Percentiles rank a stretch among this genome's conserved stretches.
Evolutionary conservation across 768 basidiomycete species (phyloP).

Genomic region (Wakefieldia striispora): DNA sequence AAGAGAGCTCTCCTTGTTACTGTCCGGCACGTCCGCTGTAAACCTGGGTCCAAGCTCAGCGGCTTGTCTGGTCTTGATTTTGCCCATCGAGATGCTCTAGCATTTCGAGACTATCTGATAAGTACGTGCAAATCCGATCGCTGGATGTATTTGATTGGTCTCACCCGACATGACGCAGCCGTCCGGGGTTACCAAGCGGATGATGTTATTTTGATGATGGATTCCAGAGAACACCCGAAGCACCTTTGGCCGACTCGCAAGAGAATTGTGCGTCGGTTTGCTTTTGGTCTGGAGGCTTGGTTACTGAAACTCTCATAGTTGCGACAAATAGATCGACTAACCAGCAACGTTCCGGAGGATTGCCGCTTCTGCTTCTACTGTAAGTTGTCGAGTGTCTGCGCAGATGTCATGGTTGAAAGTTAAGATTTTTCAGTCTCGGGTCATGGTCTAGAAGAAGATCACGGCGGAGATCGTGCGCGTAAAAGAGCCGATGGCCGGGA

Average conservation of each 20-base stretch:
- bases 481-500: slow-evolving; percentile 46
- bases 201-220: slow-evolving; percentile 44
- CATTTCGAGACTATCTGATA: slow-evolving; percentile 4
- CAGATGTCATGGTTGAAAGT: neutral
- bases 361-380: slow-evolving; percentile 55
- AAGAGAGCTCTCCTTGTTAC: slow-evolving; percentile 9
- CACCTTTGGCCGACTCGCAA: slow-evolving; percentile 37
- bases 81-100: slow-evolving; percentile 7
- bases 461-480: slow-evolving; percentile 22
- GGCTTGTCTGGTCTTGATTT: neutral
- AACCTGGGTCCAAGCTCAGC: neutral
- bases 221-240: slow-evolving; percentile 27
- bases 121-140: neutral
- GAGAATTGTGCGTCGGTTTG: slow-evolving; percentile 39
- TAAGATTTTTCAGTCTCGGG: slow-evolving; percentile 6
- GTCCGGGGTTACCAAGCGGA: slow-evolving; percentile 36
- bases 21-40: neutral
- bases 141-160: slow-evolving; percentile 7
- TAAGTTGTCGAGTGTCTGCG: slow-evolving; percentile 20
- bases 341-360: slow-evolving; percentile 39
- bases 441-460: slow-evolving; percentile 4
- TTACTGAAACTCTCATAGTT: slow-evolving; percentile 18
- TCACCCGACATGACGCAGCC: neutral
- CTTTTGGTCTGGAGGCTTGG: neutral
- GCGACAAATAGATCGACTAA: slow-evolving; percentile 40